These are phyloP conservation scores for Sarcodon aspratus DNA, from an alignment of 768 basidiomycete species.

Conservation along the genomic window DNA sequence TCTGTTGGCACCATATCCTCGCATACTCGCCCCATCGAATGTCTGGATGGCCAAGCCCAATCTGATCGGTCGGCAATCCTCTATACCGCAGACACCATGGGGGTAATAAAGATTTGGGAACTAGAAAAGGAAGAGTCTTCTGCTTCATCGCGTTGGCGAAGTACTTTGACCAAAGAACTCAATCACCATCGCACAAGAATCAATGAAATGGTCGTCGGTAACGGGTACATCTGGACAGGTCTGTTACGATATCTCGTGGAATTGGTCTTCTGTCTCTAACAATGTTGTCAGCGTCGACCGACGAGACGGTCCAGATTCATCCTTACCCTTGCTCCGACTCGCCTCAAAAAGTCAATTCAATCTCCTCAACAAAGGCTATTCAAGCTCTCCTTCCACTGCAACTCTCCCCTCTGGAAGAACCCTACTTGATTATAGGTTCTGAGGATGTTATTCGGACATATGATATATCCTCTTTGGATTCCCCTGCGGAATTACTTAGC, in stretches of 20 bases:
- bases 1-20: conserved; percentile 63
- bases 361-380: conserved; percentile 52
- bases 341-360: conserved; percentile 30
- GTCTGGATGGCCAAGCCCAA: conserved; percentile 42
- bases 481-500: conserved; percentile 51
- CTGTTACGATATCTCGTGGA: conserved; percentile 5
- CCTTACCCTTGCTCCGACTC: conserved; percentile 22
- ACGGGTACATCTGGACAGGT: conserved; percentile 90
- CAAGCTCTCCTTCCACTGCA: conserved; percentile 62
- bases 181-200: conserved; percentile 75
- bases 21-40: conserved; percentile 84
- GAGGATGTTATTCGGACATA: conserved; percentile 79
- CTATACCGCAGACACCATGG: conserved; percentile 90
- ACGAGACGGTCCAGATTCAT: conserved; percentile 68
- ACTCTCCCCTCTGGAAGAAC: conserved; percentile 51
- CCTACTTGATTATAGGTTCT: conserved; percentile 71
- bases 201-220: conserved; percentile 55
- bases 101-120: conserved; percentile 75
- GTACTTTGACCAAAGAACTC: conserved; percentile 42
- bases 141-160: conserved; percentile 33
- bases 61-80: conserved; percentile 40
- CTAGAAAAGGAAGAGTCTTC: conserved; percentile 27
- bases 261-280: neutral
- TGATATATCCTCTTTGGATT: conserved; percentile 58
- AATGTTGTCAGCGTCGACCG: conserved; percentile 63